Conservation (phyloP, 148 eudicot species). For the Rhododendron williamsianum region DNA sequence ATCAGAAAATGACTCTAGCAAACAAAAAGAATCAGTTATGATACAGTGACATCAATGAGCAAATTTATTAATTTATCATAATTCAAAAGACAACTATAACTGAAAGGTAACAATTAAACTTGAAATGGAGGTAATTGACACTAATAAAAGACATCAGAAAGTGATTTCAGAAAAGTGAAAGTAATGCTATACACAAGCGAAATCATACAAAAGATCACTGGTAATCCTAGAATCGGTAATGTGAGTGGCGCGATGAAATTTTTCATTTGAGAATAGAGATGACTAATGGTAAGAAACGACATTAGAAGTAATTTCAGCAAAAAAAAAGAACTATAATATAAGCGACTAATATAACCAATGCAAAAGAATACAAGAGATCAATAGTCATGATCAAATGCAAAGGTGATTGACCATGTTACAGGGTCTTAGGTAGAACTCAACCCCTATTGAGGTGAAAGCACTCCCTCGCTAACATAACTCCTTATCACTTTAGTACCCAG, state of each 20-base stretch:
- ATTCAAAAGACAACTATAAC: background rate
- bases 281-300: no score
- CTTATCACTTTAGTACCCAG: background rate
- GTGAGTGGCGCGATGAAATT: background rate
- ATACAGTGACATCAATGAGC: background rate
- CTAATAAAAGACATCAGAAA: background rate
- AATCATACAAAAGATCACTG: background rate
- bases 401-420: background rate
- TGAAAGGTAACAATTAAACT: background rate
- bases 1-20: no score
- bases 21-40: no score
- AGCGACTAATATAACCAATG: no score
- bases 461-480: background rate
- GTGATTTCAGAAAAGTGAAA: background rate
- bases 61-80: background rate
- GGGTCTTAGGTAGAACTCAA: background rate
- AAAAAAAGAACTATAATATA: no score
- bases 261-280: background rate
- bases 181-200: no score
- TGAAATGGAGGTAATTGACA: background rate
- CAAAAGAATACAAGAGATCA: background rate
- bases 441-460: background rate
- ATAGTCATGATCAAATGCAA: background rate
- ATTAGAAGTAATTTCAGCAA: no score
- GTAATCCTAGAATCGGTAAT: background rate